Evolutionary conservation across 1,284 basidiomycete species (phyloP), one percentile per base, ranked within the genome.

Genomic region (Vanrija sp.): DNA sequence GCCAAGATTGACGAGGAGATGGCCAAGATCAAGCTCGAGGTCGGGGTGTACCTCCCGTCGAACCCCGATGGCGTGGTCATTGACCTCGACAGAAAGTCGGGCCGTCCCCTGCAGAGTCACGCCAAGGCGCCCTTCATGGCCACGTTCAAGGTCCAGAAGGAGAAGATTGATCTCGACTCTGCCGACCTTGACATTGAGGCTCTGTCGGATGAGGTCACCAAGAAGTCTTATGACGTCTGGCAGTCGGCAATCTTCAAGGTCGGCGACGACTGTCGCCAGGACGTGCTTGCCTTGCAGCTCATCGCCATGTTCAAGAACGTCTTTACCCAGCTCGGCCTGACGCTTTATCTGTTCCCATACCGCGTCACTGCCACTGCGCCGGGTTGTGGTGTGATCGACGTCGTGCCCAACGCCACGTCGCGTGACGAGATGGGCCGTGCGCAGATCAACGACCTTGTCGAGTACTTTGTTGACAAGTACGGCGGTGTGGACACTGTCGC

Each of bases 111-210:
- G 38, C 96, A 99, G 77, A 92, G 88, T 71, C 96, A 98, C 68
- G 96, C 96, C 7, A 99, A 99, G 91, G 94, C 96, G 5, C 96
- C 96, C 0, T 99, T 98, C 80, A 98, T 99, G 96, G 96, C 96
- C 0, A 98, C 96, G 0, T 99, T 99, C 83, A 96, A 95, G 80
- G 96, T 99, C 19, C 84, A 88, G 60, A 94, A 92, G 74, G 86
- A 90, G 63, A 81, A 82, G 12, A 74, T 84, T 16, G 83, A 86
- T n/a, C 58, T 69, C 5, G 15, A 44, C 15, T 42, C 43, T 10
- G n/a, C 51, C 7, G 51, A 57, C 60, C 65, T 19, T 46, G 67
- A 70, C 23, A 55, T 67, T 21, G 62, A 51, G n/a, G 42, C 49
- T 15, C 16, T 18, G 15, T 19, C 66, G 16, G 70, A 69, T 19